These are phyloP conservation scores for Isatis lusitanica DNA, from an alignment of 441 rosid genomes.

Conservation along the genomic window DNA sequence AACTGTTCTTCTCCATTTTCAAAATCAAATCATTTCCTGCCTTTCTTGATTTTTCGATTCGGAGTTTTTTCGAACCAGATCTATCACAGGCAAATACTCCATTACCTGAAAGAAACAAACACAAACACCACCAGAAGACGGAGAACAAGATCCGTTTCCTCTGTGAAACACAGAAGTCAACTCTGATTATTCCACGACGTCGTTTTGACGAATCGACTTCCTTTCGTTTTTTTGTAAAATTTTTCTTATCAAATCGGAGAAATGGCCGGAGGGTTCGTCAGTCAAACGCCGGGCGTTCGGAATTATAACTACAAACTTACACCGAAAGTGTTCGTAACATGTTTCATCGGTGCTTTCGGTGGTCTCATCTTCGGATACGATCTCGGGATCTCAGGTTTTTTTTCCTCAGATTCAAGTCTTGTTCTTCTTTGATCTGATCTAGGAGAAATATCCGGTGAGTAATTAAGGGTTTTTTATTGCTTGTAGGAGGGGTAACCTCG, in stretches of 20 bases:
- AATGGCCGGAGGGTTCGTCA: constrained; percentile 46
- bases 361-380: constrained; percentile 73
- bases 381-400: constrained; percentile 54
- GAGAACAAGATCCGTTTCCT: constrained; percentile 16
- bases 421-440: neutral
- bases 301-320: constrained; percentile 48
- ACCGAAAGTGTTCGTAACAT: constrained; percentile 47
- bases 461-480: neutral
- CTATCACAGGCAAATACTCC: neutral
- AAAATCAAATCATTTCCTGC: constrained; percentile 3
- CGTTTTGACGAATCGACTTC: neutral
- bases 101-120: neutral
- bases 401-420: constrained; percentile 4
- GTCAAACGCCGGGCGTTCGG: constrained; percentile 31
- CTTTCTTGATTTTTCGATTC: neutral
- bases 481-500: constrained; percentile 44
- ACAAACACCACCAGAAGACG: constrained; percentile 1
- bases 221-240: neutral
- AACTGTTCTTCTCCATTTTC: constrained; percentile 17
- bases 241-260: constrained; percentile 1
- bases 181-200: constrained; percentile 12
- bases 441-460: neutral
- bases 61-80: neutral
- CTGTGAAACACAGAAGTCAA: constrained; percentile 27
- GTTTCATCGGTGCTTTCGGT: constrained; percentile 65